Conservation (phyloP, 2,329 filamentous ascomycete species). For the Polytolypa hystricis region DNA sequence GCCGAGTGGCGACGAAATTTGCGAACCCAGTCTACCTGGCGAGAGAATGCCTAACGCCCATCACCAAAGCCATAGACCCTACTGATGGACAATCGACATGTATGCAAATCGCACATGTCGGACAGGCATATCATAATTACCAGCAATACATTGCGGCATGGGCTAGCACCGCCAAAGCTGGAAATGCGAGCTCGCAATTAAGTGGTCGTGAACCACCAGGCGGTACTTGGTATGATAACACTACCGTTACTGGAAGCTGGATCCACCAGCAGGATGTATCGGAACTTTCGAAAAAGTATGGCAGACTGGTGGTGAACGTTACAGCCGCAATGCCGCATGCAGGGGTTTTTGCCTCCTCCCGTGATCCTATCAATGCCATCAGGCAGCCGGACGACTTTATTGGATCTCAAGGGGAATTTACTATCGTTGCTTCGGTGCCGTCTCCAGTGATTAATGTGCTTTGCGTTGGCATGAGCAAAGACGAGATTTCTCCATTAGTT, state of each 20-base stretch:
- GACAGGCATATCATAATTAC: conserved; percentile 58
- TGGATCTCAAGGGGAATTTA: conserved; percentile 60
- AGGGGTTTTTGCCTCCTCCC: conserved; percentile 55
- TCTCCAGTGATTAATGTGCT: conserved; percentile 62
- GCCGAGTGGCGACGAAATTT: conserved; percentile 50
- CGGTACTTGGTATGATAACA: conserved; percentile 59
- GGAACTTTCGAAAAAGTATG: conserved; percentile 37
- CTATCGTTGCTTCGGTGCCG: conserved; percentile 55
- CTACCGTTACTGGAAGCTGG: conserved; percentile 59
- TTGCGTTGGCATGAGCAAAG: conserved; percentile 53
- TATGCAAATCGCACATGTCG: conserved; percentile 57
- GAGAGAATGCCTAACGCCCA: conserved; percentile 50
- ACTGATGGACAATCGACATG: conserved; percentile 44
- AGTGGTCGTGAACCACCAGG: conserved; percentile 46
- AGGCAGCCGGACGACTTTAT: conserved; percentile 55
- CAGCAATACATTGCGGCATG: conserved; percentile 50
- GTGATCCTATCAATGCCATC: conserved; percentile 51
- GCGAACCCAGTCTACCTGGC: conserved; percentile 50
- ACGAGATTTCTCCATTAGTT: conserved; percentile 53
- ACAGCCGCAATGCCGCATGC: conserved; percentile 68
- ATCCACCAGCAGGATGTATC: conserved; percentile 49
- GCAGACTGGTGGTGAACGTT: conserved; percentile 60
- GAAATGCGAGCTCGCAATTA: conserved; percentile 33
- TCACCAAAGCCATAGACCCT: conserved; percentile 35
- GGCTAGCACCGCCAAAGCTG: conserved; percentile 36